Percentiles rank a stretch among this genome's conserved stretches.
phyloP scores from a whole-genome alignment of 192 early-diverging fungal species.

The Rhizoclosmatium sp. region DNA sequence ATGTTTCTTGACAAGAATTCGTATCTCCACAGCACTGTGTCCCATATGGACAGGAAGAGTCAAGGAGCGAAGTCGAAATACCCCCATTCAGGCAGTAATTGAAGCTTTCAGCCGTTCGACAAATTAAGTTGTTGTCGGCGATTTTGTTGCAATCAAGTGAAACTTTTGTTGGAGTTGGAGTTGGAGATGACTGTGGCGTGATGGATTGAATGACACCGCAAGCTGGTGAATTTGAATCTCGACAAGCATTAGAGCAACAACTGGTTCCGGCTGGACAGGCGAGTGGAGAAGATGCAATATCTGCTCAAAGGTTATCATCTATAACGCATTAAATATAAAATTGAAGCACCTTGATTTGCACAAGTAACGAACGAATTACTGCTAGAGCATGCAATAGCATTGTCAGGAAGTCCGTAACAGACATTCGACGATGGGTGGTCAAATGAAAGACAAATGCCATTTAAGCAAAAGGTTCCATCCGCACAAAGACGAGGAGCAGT shows the following conservation, averaged over 20 bases:
- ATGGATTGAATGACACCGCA: not conserved
- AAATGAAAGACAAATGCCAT: conserved; percentile 5
- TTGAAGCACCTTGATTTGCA: conserved; percentile 5
- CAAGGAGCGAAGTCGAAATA: not conserved
- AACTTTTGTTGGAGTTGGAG: not conserved
- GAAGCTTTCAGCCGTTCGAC: conserved; percentile 9
- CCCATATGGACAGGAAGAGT: conserved; percentile 17
- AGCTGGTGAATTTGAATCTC: too few species aligned
- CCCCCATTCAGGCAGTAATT: conserved; percentile 1
- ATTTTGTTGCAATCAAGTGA: not conserved
- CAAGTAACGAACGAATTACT: not conserved
- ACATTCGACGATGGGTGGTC: not conserved
- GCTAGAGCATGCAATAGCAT: conserved; percentile 4
- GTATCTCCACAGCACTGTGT: conserved; percentile 14
- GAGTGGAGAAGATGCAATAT: not conserved
- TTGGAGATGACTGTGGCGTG: not conserved
- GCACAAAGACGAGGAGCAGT: not conserved
- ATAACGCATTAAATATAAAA: not conserved
- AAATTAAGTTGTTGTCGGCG: conserved; percentile 17
- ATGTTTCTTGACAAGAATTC: conserved; percentile 11
- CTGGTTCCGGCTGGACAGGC: not conserved
- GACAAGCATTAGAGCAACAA: conserved; percentile 2
- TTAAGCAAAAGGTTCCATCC: conserved; percentile 7
- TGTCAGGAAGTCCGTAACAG: not conserved
- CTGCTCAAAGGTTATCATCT: not conserved